A percentile compares a stretch with the other conserved stretches of the same genome.
Conservation (phyloP, 2,329 filamentous ascomycete genomes). For the Pseudocercospora fuligena region DNA sequence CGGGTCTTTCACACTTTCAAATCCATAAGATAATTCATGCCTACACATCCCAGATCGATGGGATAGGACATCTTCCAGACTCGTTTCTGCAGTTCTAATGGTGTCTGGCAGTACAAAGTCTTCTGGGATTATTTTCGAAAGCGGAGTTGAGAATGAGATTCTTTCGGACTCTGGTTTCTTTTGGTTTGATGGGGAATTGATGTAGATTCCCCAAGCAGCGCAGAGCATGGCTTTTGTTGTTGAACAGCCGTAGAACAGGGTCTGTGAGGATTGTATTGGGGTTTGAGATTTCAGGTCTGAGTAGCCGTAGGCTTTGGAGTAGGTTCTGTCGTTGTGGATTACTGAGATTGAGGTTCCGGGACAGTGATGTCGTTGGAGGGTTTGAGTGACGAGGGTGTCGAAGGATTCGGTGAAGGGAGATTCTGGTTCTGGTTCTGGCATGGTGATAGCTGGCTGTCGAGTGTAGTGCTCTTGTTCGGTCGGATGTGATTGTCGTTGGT, state of each 20-base stretch:
- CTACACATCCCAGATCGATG: background rate
- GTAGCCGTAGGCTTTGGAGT: background rate
- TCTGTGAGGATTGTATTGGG: background rate
- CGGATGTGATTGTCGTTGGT: background rate
- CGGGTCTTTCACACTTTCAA: background rate
- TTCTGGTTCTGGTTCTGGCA: background rate
- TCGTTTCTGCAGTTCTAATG: background rate
- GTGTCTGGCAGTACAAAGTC: background rate
- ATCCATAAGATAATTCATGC: background rate
- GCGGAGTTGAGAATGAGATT: background rate
- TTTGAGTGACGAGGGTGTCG: background rate
- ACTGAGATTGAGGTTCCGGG: background rate
- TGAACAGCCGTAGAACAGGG: background rate
- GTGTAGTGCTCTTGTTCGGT: too few relatives aligned
- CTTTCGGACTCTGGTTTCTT: background rate
- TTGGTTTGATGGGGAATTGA: background rate
- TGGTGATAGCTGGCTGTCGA: background rate
- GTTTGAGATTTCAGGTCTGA: background rate
- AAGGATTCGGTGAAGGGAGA: background rate
- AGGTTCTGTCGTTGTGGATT: background rate
- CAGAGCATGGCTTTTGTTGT: conserved; percentile 5
- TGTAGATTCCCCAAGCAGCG: conserved; percentile 1
- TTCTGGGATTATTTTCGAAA: background rate
- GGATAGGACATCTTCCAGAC: background rate
- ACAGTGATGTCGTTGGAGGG: background rate